These are phyloP conservation scores for Pseudogymnoascus verrucosus DNA, from an alignment of 2,329 filamentous ascomycete genomes.

Conservation along the genomic window DNA sequence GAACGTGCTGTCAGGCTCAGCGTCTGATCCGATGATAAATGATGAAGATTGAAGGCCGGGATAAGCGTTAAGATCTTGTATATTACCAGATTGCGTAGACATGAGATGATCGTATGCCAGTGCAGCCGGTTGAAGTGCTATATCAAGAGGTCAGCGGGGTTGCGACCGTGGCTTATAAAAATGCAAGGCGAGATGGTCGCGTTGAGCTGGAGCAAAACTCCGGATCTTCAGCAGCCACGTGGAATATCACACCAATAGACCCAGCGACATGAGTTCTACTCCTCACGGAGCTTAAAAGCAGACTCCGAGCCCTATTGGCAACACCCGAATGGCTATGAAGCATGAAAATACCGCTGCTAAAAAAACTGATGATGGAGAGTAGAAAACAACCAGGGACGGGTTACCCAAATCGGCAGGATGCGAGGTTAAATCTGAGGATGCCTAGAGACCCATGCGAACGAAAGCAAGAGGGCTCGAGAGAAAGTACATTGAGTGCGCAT, in stretches of 20 bases:
- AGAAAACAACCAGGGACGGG: background rate
- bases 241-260: conserved; percentile 3
- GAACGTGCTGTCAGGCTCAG: conserved; percentile 28
- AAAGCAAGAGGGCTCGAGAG: background rate
- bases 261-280: background rate
- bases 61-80: conserved; percentile 27
- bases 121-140: conserved; percentile 22
- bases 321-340: background rate
- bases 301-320: background rate
- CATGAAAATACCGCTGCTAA: background rate
- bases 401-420: background rate
- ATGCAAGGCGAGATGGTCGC: conserved; percentile 1
- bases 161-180: conserved; percentile 4
- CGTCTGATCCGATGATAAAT: conserved; percentile 26
- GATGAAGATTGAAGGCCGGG: conserved; percentile 24
- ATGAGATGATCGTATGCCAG: conserved; percentile 27
- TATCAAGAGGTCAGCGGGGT: conserved; percentile 16
- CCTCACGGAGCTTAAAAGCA: background rate
- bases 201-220: background rate
- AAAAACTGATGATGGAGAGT: background rate
- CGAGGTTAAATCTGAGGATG: conserved; percentile 4
- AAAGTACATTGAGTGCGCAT: background rate
- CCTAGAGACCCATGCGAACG: background rate
- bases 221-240: background rate
- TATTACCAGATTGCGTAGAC: conserved; percentile 30